These are phyloP conservation scores for Tricholoma sp. DNA, from an alignment of 768 basidiomycete genomes.

Conservation along the genomic window DNA sequence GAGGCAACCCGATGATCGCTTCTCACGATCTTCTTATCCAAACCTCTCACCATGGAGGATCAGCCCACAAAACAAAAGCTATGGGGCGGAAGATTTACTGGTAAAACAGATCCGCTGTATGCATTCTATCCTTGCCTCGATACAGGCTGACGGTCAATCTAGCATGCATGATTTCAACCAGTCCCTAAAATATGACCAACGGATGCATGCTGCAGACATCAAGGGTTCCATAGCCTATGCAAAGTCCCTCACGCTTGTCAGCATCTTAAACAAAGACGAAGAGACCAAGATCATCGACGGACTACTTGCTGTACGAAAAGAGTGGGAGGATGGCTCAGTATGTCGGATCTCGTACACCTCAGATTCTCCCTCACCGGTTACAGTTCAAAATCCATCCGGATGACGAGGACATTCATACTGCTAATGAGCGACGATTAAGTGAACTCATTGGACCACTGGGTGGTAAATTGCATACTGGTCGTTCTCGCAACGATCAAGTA, in stretches of 20 bases:
- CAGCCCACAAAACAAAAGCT: constrained; percentile 60
- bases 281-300: constrained; percentile 68
- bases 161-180: constrained; percentile 99
- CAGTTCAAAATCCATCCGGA: constrained; percentile 79
- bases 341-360: constrained; percentile 18
- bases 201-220: constrained; percentile 92
- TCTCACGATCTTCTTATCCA: not conserved
- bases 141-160: constrained; percentile 10
- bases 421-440: constrained; percentile 90
- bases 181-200: constrained; percentile 89
- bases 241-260: constrained; percentile 74
- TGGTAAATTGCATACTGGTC: constrained; percentile 95
- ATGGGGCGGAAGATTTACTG: constrained; percentile 88
- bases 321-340: constrained; percentile 81
- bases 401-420: constrained; percentile 99
- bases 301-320: constrained; percentile 66
- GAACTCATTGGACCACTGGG: constrained; percentile 91
- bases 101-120: constrained; percentile 83
- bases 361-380: not conserved
- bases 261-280: constrained; percentile 79
- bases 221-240: constrained; percentile 95
- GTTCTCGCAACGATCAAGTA: constrained; percentile 97
- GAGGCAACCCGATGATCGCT: too few relatives aligned
- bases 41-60: constrained; percentile 25
- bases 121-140: constrained; percentile 17